Conservation (phyloP, 2,329 filamentous ascomycete species). For the Ceratocystis colombiana region DNA sequence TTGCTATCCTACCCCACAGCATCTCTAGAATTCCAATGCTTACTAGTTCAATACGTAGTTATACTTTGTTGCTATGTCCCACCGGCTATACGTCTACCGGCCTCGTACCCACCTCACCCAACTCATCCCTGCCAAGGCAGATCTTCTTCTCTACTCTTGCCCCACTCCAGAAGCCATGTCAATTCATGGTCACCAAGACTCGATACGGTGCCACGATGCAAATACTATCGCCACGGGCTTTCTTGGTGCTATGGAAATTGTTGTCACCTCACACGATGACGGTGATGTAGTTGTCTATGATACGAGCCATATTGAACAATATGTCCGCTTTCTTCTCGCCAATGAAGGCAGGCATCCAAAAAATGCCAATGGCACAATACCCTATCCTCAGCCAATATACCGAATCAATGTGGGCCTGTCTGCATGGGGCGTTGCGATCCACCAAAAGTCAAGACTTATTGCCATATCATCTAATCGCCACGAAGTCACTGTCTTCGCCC, state of each 20-base stretch:
- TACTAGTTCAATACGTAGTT: constrained; percentile 34
- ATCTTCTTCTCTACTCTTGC: constrained; percentile 42
- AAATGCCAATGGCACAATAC: background rate
- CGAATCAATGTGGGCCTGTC: constrained; percentile 34
- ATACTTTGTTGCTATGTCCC: constrained; percentile 51
- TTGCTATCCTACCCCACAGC: background rate
- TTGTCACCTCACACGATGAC: constrained; percentile 60
- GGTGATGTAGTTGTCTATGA: constrained; percentile 66
- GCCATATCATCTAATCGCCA: constrained; percentile 61
- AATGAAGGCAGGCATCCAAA: constrained; percentile 26
- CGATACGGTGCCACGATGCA: constrained; percentile 46
- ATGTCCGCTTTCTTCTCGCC: constrained; percentile 31
- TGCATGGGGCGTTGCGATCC: constrained; percentile 22
- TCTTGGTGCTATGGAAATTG: constrained; percentile 58
- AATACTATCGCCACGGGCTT: constrained; percentile 62
- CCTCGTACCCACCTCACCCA: constrained; percentile 41
- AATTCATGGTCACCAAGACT: constrained; percentile 46
- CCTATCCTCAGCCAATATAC: constrained; percentile 48
- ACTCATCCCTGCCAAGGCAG: constrained; percentile 40
- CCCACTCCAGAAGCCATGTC: constrained; percentile 34
- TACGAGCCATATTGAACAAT: constrained; percentile 43
- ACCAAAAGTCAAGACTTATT: constrained; percentile 21
- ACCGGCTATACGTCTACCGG: constrained; percentile 48
- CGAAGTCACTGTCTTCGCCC: constrained; percentile 46
- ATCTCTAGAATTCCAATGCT: background rate